Evolutionary conservation across 129 eudicot genomes (phyloP).

Genomic region (Helichrysum umbraculigerum): DNA sequence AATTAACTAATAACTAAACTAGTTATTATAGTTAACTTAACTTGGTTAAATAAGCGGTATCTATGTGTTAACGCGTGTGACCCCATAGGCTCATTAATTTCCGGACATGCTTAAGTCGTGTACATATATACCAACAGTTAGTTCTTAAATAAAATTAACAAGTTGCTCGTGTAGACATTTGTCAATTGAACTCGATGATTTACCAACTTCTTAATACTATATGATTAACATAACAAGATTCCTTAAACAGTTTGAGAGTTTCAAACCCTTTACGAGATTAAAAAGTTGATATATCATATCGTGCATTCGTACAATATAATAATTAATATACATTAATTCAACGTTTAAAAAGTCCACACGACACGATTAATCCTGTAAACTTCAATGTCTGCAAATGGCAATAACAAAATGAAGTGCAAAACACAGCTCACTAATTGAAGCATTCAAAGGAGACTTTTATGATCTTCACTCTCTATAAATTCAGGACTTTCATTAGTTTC

Average conservation of each 20-base stretch:
- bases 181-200: not conserved
- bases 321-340: not conserved
- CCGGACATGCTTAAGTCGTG: too few species aligned
- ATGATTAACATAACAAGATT: not conserved
- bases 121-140: too few species aligned
- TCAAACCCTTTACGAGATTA: not conserved
- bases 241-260: not conserved
- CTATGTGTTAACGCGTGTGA: too few species aligned
- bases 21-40: too few species aligned
- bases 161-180: not conserved
- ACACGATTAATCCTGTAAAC: too few species aligned
- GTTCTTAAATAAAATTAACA: too few species aligned
- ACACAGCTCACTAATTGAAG: not conserved
- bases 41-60: too few species aligned
- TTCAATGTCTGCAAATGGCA: not conserved
- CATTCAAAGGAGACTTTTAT: not conserved
- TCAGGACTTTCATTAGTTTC: not conserved
- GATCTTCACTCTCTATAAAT: conserved; percentile 4
- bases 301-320: not conserved
- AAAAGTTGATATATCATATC: not conserved
- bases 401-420: not conserved
- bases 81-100: too few species aligned
- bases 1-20: too few species aligned
- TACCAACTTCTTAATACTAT: not conserved
- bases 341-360: not conserved